Conservation (phyloP, 208 protist genomes). For the Acanthamoeba castellanii region DNA sequence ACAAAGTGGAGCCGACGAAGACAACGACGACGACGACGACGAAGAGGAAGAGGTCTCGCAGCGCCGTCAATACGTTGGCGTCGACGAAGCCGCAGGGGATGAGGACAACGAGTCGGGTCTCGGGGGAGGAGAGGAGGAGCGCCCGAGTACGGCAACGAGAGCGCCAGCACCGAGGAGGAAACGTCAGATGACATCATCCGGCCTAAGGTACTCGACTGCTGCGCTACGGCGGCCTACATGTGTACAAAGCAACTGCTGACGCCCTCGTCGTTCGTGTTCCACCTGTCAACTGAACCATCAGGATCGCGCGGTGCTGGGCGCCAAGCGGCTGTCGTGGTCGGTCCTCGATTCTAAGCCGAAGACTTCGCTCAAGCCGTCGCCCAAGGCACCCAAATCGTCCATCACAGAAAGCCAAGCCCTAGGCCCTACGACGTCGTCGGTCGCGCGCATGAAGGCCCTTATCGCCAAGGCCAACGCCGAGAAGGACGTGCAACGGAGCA, state of each 20-base stretch:
- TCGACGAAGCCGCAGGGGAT: background rate
- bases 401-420: too few relatives aligned
- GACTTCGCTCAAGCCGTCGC: background rate
- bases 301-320: background rate
- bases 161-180: background rate
- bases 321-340: background rate
- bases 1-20: background rate
- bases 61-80: too few relatives aligned
- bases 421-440: constrained; percentile 1
- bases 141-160: background rate
- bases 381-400: background rate
- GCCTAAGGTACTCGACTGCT: background rate
- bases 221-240: background rate
- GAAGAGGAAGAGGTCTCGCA: too few relatives aligned
- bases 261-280: too few relatives aligned
- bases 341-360: background rate
- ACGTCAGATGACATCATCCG: background rate
- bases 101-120: background rate
- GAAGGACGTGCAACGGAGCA: background rate
- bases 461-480: constrained; percentile 46
- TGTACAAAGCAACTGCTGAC: background rate
- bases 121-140: background rate
- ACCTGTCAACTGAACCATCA: too few relatives aligned
- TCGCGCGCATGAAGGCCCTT: constrained; percentile 21
- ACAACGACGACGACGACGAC: background rate